Base-by-base conservation (phyloP, 768 basidiomycete species). In the Boletus rubroflammeus region DNA sequence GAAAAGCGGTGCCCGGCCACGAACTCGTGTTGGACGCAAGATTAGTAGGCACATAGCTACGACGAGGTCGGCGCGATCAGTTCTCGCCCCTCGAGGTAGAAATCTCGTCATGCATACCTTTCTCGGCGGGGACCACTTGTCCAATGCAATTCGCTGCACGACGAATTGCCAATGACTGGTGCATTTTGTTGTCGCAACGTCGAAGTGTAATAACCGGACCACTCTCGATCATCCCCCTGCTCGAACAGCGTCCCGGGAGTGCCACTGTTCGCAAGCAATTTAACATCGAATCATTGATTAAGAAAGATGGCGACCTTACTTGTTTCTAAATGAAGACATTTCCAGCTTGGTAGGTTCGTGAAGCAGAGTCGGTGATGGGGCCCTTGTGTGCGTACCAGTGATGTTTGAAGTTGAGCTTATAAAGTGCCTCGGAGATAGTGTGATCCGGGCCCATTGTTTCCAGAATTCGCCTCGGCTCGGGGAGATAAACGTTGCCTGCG, bases 401-500 rank as follows among this genome's bases (percentile, higher is more conserved):
- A 41, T 11, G 8, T 17, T 46, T 21, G 6, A 28, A 39, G 44
- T 32, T 3, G 48, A 19, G 21, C 23, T 59, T 62, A 53, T 53
- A 62, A 64, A 23, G 36, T 41, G 28, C 6, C n/a, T 38, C 47
- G 3, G 19, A 53, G 28, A 7, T 39, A n/a, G 13, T 45, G 21
- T 9, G 34, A 32, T 44, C 32, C n/a, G 28, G 39, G 31, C 13
- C 32, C 1, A 8, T 50, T 34, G 42, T 54, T 54, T 54, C 62
- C 49, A 51, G 62, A 55, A 55, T 19, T 11, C 32, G 21, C 34
- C 15, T 43, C 29, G 54, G 62, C 29, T 50, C 56, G 50, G 62
- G 62, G 5, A 38, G n/a, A 10, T 45, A 29, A 26, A 53, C 25
- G 11, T 55, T 38, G 11, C 56, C 55, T 38, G n/a, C 3, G 15